Evolutionary conservation across 2,329 filamentous ascomycete genomes (phyloP), one percentile per base, ranked within the genome.

Genomic region (Monosporascus sp.): DNA sequence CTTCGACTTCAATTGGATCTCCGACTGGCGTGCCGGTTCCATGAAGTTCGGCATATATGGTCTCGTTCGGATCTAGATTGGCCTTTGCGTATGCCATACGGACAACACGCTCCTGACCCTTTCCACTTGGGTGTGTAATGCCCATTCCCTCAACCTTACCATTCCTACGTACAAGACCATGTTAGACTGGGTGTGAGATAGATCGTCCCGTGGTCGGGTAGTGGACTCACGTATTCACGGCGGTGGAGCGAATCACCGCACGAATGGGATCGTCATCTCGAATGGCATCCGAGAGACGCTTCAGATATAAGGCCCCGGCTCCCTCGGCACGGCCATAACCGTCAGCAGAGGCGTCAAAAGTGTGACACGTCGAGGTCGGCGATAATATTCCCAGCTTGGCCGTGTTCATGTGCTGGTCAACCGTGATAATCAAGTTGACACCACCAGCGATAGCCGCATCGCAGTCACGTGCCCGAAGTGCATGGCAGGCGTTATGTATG

Each of bases 341-440:
- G 40, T 70, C 66, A 14, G 67, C 66, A 2, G 54, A 49, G 0
- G 51, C 58, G 31, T 70, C 68, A 27, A 67, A 69, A 1, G 64
- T 66, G 31, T 66, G 63, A 45, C 64, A 69, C 4, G 54, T 62
- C 0, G 63, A 66, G 0, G 64, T 68, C 0, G 67, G 66, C 0
- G 70, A 74, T 1, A 73, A 56, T 0, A 71, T 59, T 0, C 68
- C 67, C 0, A 65, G 51, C 47, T 71, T 69, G 2, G 62, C 61
- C 2, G 66, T 65, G 36, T 61, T 62, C 53, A 69, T 61, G 14
- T 66, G 61, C 36, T 62, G 53, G 43, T 70, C 62, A 6, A 59
- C 64, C 0, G 61, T 66, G 3, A 70, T 50, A 16, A 74, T 68
- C 7, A 74, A 47, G 57, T 73, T 73, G 20, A 59, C 59, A n/a